Base-by-base conservation (phyloP, 2,329 filamentous ascomycete species). In the Cercospora sp. region DNA sequence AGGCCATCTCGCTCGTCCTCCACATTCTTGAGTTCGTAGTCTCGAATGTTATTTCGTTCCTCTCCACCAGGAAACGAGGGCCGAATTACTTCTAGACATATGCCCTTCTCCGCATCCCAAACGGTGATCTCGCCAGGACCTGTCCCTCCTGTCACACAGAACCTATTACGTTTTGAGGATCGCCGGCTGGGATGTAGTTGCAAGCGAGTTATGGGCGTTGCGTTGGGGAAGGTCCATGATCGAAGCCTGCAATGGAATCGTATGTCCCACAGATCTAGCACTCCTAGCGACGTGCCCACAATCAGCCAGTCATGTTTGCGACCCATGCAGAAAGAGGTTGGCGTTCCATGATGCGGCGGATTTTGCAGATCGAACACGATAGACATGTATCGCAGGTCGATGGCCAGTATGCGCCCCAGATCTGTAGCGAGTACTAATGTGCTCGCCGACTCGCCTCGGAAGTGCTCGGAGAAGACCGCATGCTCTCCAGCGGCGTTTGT, bases 181-280 rank as follows among this genome's bases (percentile, higher is more conserved):
- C 78, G 74, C 16, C 78, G 75, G 55, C 75, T 76, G 0, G 93
- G 93, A 75, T 96, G 93, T 0, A 96, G 83, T 66, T 88, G 86
- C 16, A 99, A 84, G 33, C 93, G 87, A 74, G 94, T 90, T 70
- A 98, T 92, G 18, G 92, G 85, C 1, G 90, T 89, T 68, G 91
- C 91, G 23, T 91, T 92, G 0, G 92, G 89, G 30, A 97, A 86
- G 0, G 93, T 93, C 93, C 94, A 98, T 13, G 90, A 91, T 78
- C 92, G 93, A 26, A 98, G 83, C 23, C 93, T 88, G 74, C 98
- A 87, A 72, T 89, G 91, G 84, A 99, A 99, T n/a, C 95, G 90
- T 48, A 99, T 84, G 79, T 99, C 95, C 95, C 95, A 99, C 1
- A 99, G 85, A 77, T 96, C 91, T 7, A 99, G 83, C 30, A 98